Base-by-base conservation (phyloP, 805 yeast species). In the Starmerella apis region DNA sequence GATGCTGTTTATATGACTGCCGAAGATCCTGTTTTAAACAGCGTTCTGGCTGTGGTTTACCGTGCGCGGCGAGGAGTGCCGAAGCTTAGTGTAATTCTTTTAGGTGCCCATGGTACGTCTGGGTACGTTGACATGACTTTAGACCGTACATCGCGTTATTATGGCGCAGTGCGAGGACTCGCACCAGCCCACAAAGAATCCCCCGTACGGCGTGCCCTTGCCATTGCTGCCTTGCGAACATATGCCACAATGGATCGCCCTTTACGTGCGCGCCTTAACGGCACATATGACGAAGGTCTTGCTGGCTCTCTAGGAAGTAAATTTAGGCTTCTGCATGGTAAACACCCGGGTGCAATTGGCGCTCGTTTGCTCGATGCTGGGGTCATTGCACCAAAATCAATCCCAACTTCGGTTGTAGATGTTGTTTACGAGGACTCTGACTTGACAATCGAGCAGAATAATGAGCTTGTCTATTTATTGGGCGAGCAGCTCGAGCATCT, bases 401-500 rank as follows among this genome's bases (percentile, higher is more conserved):
- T 80, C 25, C 64, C 72, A 13, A 77, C 90, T 0, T 64, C 75
- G 2, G 68, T 81, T 19, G 64, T 87, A 13, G 97, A 90, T 65
- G 82, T 86, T 3, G 72, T 88, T 1, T 88, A 88, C 63, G 76
- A 75, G 49, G 75, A 77, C 53, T 63, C 71, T 11, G 74, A 71
- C 46, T 61, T 59, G 2, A 71, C 74, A 2, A 72, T 78, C 22
- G 85, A 83, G 42, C 69, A 74, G 14, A 90, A 88, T 64, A 87
- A 88, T 61, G 77, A 73, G 51, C 63, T 90, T 19, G 96, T 87
- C 0, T 81, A 74, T 53, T 63, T 82, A 31, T 66, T 90, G 5
- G 97, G 97, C 0, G 81, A 80, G 37, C 96, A 88, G 64, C 67
- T 86, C 37, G 96, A 88, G 56, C 90, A 83, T 58, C 66, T 90